Evolutionary conservation across 768 basidiomycete genomes (phyloP).

Genomic region (Macrolepiota dolichaula): DNA sequence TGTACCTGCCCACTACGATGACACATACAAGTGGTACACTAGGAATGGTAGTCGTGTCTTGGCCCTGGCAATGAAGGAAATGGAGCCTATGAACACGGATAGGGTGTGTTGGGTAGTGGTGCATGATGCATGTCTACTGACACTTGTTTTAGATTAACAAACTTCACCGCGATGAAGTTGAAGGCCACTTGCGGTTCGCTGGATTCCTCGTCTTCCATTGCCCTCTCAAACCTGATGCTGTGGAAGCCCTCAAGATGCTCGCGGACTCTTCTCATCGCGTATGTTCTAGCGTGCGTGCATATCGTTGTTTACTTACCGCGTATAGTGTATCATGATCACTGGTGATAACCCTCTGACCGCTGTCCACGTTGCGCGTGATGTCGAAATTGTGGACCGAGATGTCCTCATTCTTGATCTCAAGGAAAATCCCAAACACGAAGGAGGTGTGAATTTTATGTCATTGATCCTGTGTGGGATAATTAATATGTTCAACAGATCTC

Average conservation of each 20-base stretch:
- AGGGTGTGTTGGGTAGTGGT: constrained; percentile 47
- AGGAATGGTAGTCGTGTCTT: constrained; percentile 91
- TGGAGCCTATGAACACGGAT: constrained; percentile 65
- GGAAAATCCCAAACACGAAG: constrained; percentile 71
- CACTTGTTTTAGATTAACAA: constrained; percentile 72
- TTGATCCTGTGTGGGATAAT: not conserved
- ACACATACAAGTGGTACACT: constrained; percentile 93
- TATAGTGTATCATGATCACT: constrained; percentile 97
- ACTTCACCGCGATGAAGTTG: constrained; percentile 76
- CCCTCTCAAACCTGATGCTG: constrained; percentile 91
- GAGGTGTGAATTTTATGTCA: constrained; percentile 44
- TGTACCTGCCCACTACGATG: constrained; percentile 83
- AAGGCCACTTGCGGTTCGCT: constrained; percentile 77
- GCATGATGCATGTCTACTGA: not conserved
- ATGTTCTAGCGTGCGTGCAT: constrained; percentile 26
- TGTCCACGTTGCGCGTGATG: constrained; percentile 91
- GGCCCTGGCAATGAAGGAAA: constrained; percentile 85
- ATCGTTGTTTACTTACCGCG: not conserved
- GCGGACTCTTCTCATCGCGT: constrained; percentile 96
- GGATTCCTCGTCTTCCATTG: constrained; percentile 99
- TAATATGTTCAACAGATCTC: constrained; percentile 52
- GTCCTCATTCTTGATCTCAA: constrained; percentile 88
- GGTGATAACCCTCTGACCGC: constrained; percentile 98
- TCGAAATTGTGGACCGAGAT: constrained; percentile 96
- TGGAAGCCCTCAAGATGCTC: constrained; percentile 89